Evolutionary conservation across 2,329 filamentous ascomycete species (phyloP).

Genomic region (Leptodontidium sp.): DNA sequence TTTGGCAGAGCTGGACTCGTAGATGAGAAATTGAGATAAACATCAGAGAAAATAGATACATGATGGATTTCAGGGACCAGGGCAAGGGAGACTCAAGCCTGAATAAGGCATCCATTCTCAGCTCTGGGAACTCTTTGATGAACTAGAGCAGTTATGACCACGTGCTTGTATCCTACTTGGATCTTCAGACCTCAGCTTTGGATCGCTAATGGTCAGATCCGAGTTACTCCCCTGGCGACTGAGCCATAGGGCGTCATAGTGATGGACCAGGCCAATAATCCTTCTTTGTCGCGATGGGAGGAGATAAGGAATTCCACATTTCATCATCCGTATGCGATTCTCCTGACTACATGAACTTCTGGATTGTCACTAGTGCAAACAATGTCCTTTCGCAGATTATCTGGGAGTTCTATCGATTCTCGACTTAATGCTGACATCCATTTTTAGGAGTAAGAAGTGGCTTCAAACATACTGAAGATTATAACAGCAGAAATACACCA

Average conservation of each 20-base stretch:
- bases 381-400: constrained; percentile 15
- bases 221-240: background rate
- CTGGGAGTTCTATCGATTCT: constrained; percentile 3
- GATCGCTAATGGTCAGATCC: constrained; percentile 23
- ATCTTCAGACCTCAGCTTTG: constrained; percentile 12
- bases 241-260: constrained; percentile 15
- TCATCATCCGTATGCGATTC: constrained; percentile 8
- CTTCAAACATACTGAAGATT: constrained; percentile 25
- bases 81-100: constrained; percentile 16
- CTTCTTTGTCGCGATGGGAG: background rate
- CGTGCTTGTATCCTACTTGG: constrained; percentile 25
- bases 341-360: constrained; percentile 19
- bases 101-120: constrained; percentile 28
- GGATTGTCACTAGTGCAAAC: constrained; percentile 25
- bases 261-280: constrained; percentile 22
- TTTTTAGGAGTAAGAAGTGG: constrained; percentile 32
- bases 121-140: constrained; percentile 18
- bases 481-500: constrained; percentile 6
- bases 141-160: constrained; percentile 21
- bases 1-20: constrained; percentile 17
- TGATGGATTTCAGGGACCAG: constrained; percentile 8
- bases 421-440: constrained; percentile 30
- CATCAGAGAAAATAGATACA: constrained; percentile 24
- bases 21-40: constrained; percentile 19
- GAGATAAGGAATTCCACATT: constrained; percentile 10